Conservation (phyloP, 1,139 yeast genomes). For the Suhomyces yuchorum region DNA sequence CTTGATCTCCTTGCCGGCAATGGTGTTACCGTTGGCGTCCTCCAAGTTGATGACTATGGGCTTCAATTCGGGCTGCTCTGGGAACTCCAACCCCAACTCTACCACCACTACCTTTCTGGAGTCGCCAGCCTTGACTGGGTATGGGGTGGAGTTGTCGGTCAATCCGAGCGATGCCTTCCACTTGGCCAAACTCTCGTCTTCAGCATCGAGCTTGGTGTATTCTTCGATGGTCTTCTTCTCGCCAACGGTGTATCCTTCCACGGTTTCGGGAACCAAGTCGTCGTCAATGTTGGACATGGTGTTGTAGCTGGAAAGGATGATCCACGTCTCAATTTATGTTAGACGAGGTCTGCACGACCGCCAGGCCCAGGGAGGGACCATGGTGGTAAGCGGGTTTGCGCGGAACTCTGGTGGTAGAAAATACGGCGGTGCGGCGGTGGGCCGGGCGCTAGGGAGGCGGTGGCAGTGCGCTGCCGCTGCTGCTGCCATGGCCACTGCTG, state of each 20-base stretch:
- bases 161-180: constrained; percentile 93
- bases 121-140: constrained; percentile 73
- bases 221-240: constrained; percentile 87
- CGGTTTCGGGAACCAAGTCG: constrained; percentile 64
- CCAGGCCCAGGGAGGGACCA: not conserved
- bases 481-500: too few species aligned
- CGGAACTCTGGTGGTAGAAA: not conserved
- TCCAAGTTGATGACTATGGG: constrained; percentile 71
- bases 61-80: constrained; percentile 54
- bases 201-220: constrained; percentile 81
- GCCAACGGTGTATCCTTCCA: constrained; percentile 72
- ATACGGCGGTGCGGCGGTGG: not conserved
- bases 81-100: constrained; percentile 70
- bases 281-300: constrained; percentile 42
- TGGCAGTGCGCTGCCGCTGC: not conserved
- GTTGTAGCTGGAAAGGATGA: constrained; percentile 1
- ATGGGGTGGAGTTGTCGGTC: constrained; percentile 51
- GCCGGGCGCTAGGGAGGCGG: not conserved
- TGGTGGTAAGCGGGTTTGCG: not conserved
- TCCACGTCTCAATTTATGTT: constrained; percentile 7
- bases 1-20: constrained; percentile 54
- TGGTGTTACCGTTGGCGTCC: constrained; percentile 51
- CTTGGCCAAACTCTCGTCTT: constrained; percentile 86
- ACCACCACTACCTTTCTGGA: constrained; percentile 75
- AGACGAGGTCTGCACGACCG: constrained; percentile 8